Evolutionary conservation across 1,284 basidiomycete genomes (phyloP), one percentile per base, ranked within the genome.

Genomic region (Cronartium quercuum): DNA sequence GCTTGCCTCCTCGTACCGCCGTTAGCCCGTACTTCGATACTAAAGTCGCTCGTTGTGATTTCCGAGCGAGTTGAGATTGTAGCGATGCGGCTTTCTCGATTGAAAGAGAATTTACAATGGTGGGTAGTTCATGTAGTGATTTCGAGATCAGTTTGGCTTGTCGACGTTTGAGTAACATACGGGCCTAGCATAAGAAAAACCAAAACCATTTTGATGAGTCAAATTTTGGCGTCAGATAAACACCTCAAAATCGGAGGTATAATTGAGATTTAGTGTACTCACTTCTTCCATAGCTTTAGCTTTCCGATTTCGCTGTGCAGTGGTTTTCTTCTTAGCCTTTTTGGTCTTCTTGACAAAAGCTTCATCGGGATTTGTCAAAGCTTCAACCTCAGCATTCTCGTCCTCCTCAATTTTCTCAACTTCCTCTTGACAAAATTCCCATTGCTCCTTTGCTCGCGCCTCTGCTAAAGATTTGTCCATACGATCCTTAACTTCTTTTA

Each of bases 371-470:
- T 15, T 9, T 6, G 7, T 38, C 18, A 21, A 12, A 34, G 29
- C 29, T 9, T 61, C 29, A 61, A 61, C 10, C 41, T 73, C 47
- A 41, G 18, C 40, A 40, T 73, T 63, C 12, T 61, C 69, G 58
- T 65, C 69, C 37, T 60, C 68, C 9, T 62, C 42, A n/a, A 55
- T n/a, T 29, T 55, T n/a, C n/a, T 55, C 18, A 1, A 55, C 51
- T 7, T 60, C 68, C 63, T 73, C 69, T 55, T 73, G 44, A 63
- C 69, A 73, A 38, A 57, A 47, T n/a, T 73, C 69, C 62, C 61
- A 65, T 40, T 34, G 47, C 7, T 60, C 35, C 29, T 73, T 73
- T 21, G 29, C 12, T 51, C 55, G 41, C 10, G 29, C 51, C 35
- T 40, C 35, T 51, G 62, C 47, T 18, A 65, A 29, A 55, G 40